A percentile compares a stretch with the other conserved stretches of the same genome.
These are phyloP conservation scores for Rhizopogon roseolus DNA, from an alignment of 768 basidiomycete genomes.

Conservation along the genomic window DNA sequence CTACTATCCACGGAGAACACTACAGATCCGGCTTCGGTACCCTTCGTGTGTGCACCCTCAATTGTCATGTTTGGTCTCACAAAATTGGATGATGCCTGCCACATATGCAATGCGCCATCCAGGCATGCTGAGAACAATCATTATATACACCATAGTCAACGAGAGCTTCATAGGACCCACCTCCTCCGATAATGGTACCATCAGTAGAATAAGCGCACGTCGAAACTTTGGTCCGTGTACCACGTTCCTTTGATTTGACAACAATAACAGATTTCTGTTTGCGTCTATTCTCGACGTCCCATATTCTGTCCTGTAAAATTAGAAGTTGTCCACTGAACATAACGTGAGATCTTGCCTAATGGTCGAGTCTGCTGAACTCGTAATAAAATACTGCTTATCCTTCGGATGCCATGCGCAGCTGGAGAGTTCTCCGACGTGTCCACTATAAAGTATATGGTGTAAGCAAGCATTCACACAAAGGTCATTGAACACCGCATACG, in stretches of 20 bases:
- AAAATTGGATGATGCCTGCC: constrained; percentile 90
- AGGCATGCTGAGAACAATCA: constrained; percentile 56
- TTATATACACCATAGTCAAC: background rate
- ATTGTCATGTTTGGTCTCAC: constrained; percentile 83
- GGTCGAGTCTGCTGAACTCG: constrained; percentile 92
- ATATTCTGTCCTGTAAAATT: constrained; percentile 55
- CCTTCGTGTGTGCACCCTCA: constrained; percentile 85
- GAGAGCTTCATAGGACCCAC: constrained; percentile 38
- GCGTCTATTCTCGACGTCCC: constrained; percentile 88
- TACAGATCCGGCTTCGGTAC: constrained; percentile 81
- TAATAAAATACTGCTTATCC: constrained; percentile 80
- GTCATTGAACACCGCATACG: constrained; percentile 47
- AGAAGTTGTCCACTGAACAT: background rate
- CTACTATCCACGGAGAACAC: constrained; percentile 86
- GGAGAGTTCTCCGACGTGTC: constrained; percentile 90
- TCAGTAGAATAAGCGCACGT: constrained; percentile 85
- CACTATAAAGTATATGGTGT: constrained; percentile 43
- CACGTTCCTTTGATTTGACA: constrained; percentile 93
- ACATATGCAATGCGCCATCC: constrained; percentile 91
- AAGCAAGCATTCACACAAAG: constrained; percentile 2
- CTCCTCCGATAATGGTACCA: constrained; percentile 85
- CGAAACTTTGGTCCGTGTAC: constrained; percentile 88
- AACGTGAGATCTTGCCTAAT: constrained; percentile 58
- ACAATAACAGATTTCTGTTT: constrained; percentile 97
- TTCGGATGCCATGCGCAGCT: constrained; percentile 93